Percentiles rank a stretch among this genome's conserved stretches.
Evolutionary conservation across 352 stramenopile genomes (phyloP).

Genomic region (Phytophthora vignae): DNA sequence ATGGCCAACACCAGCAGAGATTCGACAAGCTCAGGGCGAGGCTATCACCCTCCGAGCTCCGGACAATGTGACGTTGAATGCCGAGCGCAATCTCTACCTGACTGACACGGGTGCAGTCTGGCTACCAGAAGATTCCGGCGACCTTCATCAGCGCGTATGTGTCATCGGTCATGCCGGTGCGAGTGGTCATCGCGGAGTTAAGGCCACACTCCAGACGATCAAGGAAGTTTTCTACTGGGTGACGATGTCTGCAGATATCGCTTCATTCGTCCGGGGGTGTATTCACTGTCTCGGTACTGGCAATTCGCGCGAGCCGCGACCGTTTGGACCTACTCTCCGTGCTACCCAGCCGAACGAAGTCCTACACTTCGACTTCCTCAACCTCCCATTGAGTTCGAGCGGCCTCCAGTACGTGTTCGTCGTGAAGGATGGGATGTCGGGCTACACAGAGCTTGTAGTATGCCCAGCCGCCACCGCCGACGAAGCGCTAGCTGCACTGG

Average conservation of each 20-base stretch:
- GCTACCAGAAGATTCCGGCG: neutral
- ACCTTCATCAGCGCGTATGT: neutral
- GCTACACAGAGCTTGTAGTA: neutral
- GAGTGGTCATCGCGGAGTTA: neutral
- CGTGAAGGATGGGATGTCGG: neutral
- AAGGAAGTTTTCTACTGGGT: neutral
- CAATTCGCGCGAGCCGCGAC: neutral
- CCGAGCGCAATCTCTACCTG: neutral
- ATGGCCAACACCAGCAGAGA: neutral
- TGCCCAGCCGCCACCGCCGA: neutral
- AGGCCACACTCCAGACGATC: neutral
- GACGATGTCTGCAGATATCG: neutral
- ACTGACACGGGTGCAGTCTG: neutral
- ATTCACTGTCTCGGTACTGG: neutral
- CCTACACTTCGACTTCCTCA: conserved; percentile 1
- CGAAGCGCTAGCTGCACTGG: neutral
- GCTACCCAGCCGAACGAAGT: neutral
- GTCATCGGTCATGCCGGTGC: neutral
- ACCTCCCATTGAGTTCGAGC: neutral
- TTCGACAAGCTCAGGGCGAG: too few species aligned
- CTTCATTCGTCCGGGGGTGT: neutral
- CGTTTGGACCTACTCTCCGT: neutral
- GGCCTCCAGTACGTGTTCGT: neutral
- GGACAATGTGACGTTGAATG: neutral
- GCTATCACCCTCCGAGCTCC: neutral